These are phyloP conservation scores for Trifolium subterraneum DNA, from an alignment of 306 rosid species.

Conservation along the genomic window DNA sequence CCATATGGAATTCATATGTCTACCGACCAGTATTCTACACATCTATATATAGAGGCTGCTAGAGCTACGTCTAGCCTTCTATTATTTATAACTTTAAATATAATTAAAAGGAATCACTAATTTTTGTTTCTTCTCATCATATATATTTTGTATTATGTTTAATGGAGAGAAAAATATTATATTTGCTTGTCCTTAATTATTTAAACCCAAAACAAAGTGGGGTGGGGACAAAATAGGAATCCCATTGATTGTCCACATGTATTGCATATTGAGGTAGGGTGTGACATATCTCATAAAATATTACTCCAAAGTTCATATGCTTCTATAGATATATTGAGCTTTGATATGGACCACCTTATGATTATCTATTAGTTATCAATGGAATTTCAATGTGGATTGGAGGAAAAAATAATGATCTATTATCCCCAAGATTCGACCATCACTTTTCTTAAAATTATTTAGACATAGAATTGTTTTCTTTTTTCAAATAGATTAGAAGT, in stretches of 20 bases:
- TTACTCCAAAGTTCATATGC: constrained; percentile 26
- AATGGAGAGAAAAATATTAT: background rate
- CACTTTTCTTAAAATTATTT: constrained; percentile 29
- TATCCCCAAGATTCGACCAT: constrained; percentile 34
- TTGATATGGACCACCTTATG: constrained; percentile 44
- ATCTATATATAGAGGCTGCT: constrained; percentile 12
- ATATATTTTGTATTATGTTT: background rate
- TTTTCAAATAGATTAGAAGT: too few relatives aligned
- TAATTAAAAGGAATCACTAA: background rate
- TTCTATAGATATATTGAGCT: constrained; percentile 30
- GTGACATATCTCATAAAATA: constrained; percentile 42
- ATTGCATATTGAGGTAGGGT: constrained; percentile 11
- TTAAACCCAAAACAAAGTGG: constrained; percentile 14
- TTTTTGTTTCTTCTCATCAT: background rate
- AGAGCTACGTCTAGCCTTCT: background rate
- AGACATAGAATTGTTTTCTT: too few relatives aligned
- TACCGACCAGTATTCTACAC: constrained; percentile 11
- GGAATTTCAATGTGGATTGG: constrained; percentile 31
- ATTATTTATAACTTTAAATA: background rate
- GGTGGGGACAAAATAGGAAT: constrained; percentile 27
- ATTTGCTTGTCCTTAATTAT: constrained; percentile 14
- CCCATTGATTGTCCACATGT: constrained; percentile 31
- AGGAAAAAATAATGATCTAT: constrained; percentile 18
- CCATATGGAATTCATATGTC: constrained; percentile 27
- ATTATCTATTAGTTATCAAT: constrained; percentile 24